phyloP scores from a whole-genome alignment of 2,329 filamentous ascomycete species.

The Epichloe aotearoae region DNA sequence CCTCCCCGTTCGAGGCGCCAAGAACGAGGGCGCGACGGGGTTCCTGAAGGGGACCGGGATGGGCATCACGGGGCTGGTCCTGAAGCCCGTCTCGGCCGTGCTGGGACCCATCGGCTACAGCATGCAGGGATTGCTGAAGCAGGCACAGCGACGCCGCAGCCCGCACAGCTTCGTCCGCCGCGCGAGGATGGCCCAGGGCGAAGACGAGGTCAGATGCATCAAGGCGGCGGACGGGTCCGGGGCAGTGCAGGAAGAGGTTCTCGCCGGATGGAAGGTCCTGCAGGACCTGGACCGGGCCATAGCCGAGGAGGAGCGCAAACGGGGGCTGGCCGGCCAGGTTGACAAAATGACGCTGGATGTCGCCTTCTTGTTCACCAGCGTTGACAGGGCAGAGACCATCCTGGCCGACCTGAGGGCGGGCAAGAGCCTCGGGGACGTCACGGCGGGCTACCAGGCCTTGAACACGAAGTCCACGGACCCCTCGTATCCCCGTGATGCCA shows the following conservation, averaged over 20 bases:
- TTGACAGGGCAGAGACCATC: constrained; percentile 30
- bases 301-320: constrained; percentile 18
- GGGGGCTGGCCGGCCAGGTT: constrained; percentile 25
- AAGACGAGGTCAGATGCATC: constrained; percentile 28
- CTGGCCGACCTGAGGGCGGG: constrained; percentile 33
- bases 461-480: constrained; percentile 4
- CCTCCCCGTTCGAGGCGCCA: constrained; percentile 45
- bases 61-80: constrained; percentile 48
- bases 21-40: constrained; percentile 33
- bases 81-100: constrained; percentile 51
- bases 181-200: constrained; percentile 46
- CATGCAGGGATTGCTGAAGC: constrained; percentile 50
- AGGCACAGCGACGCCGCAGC: constrained; percentile 38
- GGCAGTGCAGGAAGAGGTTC: constrained; percentile 12
- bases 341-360: constrained; percentile 17
- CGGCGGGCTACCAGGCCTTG: constrained; percentile 3
- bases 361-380: constrained; percentile 31
- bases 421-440: constrained; percentile 19
- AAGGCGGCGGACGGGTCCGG: constrained; percentile 18
- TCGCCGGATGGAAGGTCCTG: constrained; percentile 21
- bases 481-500: background rate
- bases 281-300: constrained; percentile 18
- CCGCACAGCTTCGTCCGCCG: constrained; percentile 40
- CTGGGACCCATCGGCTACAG: constrained; percentile 48
- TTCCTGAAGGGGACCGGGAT: constrained; percentile 45